Evolutionary conservation across 2,329 filamentous ascomycete genomes (phyloP), one percentile per base, ranked within the genome.

Genomic region (Aspergillus sp.): DNA sequence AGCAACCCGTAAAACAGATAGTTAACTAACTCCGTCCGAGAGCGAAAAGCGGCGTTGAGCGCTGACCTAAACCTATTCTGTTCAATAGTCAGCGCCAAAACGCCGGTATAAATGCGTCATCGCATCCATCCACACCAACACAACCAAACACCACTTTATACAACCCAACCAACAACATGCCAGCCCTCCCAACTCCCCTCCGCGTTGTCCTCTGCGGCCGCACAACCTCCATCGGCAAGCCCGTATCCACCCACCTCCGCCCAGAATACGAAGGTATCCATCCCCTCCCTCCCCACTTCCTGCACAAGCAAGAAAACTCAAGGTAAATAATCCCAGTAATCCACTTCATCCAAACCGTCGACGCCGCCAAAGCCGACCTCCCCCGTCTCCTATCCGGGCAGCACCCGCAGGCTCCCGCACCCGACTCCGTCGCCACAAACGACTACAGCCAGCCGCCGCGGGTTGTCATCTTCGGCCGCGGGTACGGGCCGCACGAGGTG

Each of bases 391-490:
- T 65, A 22, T 57, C 55, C 10, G 65, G 65, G 3, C 56, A 45
- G 6, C 55, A 59, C 19, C 65, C 65, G 6, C 42, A 60, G 20
- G 49, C 54, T 19, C 51, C 52, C 4, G 51, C 48, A n/a, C 19
- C 52, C 17, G 64, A 61, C 43, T 47, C 60, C 11, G 30, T 68
- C 19, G 66, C 64, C 16, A 60, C 65, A 1, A 58, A 63, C 44
- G 50, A 65, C 22, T 68, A 67, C 57, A 57, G 30, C 36, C 47
- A 41, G 10, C 55, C 59, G 5, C 55, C 59, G 3, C 62, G 63
- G 0, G 65, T 60, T 2, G 55, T 69, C 9, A 57, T 68, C 17
- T 64, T 68, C 26, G 67, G 67, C 3, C 61, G 65, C 2, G 63
- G 58, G 2, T 68, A 53, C 45, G 16, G 46, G 2, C 22, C 51